phyloP scores from a whole-genome alignment of 495 filamentous ascomycete species.

The Amphirosellinia nigrospora region DNA sequence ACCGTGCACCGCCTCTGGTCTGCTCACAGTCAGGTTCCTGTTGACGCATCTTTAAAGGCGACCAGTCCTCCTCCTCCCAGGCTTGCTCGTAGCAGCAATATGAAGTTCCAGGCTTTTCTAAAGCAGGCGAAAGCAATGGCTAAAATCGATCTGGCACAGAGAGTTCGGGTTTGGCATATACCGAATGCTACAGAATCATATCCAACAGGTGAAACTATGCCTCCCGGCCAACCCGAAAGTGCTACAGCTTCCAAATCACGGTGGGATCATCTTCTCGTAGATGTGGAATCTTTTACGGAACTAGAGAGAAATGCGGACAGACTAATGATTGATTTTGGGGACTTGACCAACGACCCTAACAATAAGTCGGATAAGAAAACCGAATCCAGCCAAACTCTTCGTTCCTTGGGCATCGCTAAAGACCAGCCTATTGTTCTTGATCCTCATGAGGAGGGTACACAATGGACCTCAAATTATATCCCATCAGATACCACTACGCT shows the following conservation, averaged over 20 bases:
- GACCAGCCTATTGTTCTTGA: conserved; percentile 48
- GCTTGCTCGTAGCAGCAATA: conserved; percentile 71
- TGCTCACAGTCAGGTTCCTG: conserved; percentile 57
- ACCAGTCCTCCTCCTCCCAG: conserved; percentile 63
- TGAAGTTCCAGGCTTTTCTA: conserved; percentile 73
- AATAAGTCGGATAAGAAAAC: conserved; percentile 70
- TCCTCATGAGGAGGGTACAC: conserved; percentile 36
- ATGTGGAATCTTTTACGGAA: conserved; percentile 70
- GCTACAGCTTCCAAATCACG: conserved; percentile 48
- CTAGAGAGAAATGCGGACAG: conserved; percentile 72
- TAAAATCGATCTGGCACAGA: conserved; percentile 68
- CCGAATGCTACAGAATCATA: conserved; percentile 41
- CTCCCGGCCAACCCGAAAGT: conserved; percentile 35
- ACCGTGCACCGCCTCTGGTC: conserved; percentile 79
- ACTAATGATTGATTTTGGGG: conserved; percentile 70
- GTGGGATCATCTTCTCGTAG: conserved; percentile 72
- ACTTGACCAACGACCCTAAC: conserved; percentile 78
- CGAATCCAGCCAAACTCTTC: conserved; percentile 33
- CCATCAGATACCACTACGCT: conserved; percentile 29
- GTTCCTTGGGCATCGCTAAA: conserved; percentile 39
- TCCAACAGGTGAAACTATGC: conserved; percentile 14
- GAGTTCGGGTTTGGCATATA: conserved; percentile 81
- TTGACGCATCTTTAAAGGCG: conserved; percentile 62
- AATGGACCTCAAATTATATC: conserved; percentile 36
- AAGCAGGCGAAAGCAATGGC: conserved; percentile 69